phyloP scores from a whole-genome alignment of 202 grass and related monocot species.

The Cymbopogon flexuosus region DNA sequence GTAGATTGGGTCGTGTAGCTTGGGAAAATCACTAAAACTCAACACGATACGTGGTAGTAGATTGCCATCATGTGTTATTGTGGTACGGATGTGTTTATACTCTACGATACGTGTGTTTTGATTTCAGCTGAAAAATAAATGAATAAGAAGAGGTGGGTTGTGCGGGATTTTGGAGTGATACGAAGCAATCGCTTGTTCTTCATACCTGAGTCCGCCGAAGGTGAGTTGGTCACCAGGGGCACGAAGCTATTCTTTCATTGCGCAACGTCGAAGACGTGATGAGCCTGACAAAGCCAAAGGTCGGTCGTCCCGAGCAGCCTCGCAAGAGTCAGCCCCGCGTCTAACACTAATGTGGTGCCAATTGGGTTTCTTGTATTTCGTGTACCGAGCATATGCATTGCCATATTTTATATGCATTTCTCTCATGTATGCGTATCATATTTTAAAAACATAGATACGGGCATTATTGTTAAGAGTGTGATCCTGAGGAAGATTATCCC shows the following conservation, averaged over 20 bases:
- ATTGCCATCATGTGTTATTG: background rate
- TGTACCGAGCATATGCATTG: background rate
- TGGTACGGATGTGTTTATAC: background rate
- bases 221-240: no score
- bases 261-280: no score
- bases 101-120: background rate
- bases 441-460: no score
- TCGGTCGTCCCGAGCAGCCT: no score
- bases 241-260: no score
- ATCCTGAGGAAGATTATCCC: no score
- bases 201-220: no score
- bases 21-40: background rate
- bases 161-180: background rate
- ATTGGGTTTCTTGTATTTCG: no score
- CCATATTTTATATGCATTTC: background rate
- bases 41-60: background rate
- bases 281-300: no score
- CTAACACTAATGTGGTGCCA: no score
- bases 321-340: no score
- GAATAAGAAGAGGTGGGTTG: background rate
- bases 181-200: conserved; percentile 2
- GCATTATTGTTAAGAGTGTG: no score
- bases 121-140: background rate
- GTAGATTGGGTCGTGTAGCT: conserved; percentile 12
- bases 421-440: background rate